phyloP scores from a whole-genome alignment of 129 eudicot species.

The Pseudognaphalium luteoalbum region DNA sequence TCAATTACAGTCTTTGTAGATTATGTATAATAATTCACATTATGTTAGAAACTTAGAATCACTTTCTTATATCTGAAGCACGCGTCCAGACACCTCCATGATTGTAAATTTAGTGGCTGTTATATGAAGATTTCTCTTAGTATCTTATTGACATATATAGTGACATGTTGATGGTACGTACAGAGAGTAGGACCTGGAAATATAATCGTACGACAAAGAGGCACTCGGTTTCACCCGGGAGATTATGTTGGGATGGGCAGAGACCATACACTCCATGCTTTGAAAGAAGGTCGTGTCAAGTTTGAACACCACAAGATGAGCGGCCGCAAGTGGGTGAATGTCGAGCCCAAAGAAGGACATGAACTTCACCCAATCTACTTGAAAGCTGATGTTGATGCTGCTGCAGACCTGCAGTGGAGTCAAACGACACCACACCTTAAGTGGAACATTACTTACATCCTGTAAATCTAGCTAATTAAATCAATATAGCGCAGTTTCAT shows the following conservation, averaged over 20 bases:
- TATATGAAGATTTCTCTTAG: neutral
- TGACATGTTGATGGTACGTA: constrained; percentile 25
- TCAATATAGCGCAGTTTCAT: neutral
- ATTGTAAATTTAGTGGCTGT: neutral
- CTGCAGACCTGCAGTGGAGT: constrained; percentile 15
- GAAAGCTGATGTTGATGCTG: constrained; percentile 28
- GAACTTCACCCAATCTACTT: constrained; percentile 64
- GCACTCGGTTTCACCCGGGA: constrained; percentile 95
- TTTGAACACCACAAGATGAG: constrained; percentile 79
- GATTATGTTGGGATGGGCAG: constrained; percentile 86
- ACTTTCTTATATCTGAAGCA: neutral
- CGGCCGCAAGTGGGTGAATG: constrained; percentile 88
- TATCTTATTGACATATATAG: neutral
- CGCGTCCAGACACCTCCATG: neutral
- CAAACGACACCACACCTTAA: constrained; percentile 42
- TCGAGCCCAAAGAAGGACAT: constrained; percentile 86
- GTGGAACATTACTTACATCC: neutral
- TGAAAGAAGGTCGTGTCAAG: constrained; percentile 83
- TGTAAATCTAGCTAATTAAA: neutral
- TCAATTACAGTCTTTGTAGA: neutral
- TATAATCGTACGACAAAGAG: constrained; percentile 84
- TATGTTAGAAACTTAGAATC: neutral
- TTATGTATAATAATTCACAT: neutral
- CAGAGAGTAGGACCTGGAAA: constrained; percentile 95
- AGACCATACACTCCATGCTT: constrained; percentile 83